Evolutionary conservation across 805 yeast species (phyloP).

Genomic region (Metschnikowia shivogae): DNA sequence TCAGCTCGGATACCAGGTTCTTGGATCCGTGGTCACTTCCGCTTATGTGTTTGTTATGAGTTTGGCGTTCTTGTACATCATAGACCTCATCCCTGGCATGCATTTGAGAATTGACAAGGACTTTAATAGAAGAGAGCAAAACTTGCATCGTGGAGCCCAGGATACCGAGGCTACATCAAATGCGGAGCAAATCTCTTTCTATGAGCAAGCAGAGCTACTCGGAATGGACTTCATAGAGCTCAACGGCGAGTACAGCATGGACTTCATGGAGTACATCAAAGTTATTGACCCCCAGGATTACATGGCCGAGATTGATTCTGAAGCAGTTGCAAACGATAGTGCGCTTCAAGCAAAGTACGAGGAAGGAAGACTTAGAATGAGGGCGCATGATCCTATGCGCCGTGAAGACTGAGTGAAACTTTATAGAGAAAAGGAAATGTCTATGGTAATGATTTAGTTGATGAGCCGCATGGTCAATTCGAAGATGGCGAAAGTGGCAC

Average conservation of each 20-base stretch:
- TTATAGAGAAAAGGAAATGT: background rate
- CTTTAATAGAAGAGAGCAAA: slow-evolving; percentile 30
- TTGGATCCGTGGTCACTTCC: slow-evolving; percentile 34
- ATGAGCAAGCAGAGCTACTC: slow-evolving; percentile 23
- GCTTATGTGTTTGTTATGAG: slow-evolving; percentile 33
- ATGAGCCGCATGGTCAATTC: slow-evolving; percentile 78
- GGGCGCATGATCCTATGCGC: background rate
- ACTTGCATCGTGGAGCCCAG: slow-evolving; percentile 6
- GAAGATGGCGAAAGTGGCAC: slow-evolving; percentile 92
- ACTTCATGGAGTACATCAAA: slow-evolving; percentile 39
- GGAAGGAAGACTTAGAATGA: background rate
- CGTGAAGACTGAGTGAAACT: background rate
- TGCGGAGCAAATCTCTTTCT: slow-evolving; percentile 10
- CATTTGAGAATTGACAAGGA: slow-evolving; percentile 40
- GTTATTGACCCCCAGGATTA: slow-evolving; percentile 35
- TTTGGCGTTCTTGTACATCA: slow-evolving; percentile 29
- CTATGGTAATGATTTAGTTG: slow-evolving; percentile 19
- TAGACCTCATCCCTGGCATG: slow-evolving; percentile 38
- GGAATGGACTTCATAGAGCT: slow-evolving; percentile 40
- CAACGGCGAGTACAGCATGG: slow-evolving; percentile 38
- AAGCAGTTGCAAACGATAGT: slow-evolving; percentile 4
- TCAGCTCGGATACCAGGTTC: slow-evolving; percentile 38
- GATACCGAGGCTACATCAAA: slow-evolving; percentile 1
- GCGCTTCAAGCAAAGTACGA: slow-evolving; percentile 1
- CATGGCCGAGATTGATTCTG: slow-evolving; percentile 15